Base-by-base conservation (phyloP, 176 grass and related monocot species). In the Oryza rufipogon region DNA sequence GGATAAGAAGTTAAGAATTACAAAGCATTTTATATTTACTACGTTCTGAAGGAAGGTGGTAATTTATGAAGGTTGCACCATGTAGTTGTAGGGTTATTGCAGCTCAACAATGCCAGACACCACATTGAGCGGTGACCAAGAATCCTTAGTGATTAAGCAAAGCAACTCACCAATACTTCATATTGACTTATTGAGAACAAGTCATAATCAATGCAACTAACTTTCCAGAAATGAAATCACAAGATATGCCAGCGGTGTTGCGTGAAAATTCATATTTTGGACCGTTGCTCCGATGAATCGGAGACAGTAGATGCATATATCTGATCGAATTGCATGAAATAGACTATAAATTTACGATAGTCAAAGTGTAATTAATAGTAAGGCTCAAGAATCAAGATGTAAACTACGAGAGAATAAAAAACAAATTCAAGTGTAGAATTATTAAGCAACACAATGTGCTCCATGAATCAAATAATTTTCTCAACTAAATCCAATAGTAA, bases 381-480 rank as follows among this genome's bases (percentile, higher is more conserved):
- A 64, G 73, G 33, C 64, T 58, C 19, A 63, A 63, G 8, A 63
- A 26, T 69, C 45, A 44, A 68, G 9, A 76, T 58, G 33, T 58
- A 85, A 36, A 39, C 46, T 64, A 33, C n/a, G 33, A 83, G 46
- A 65, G 19, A 48, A 65, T 66, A 81, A 52, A 26, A 64, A 17
- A 33, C 73, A 34, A 70, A 30, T 61, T 44, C 22, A 5, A 68
- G 9, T 5, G 76, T 76, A 76, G 49, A 83, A 60, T 54, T 51
- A 66, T 19, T 56, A 52, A 84, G 13, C 44, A 26, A 51, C 66
- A 41, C 20, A 67, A 54, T 41, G 9, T 47, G 16, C 9, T 20
- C 66, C 82, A 54, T 75, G 71, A 90, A 82, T 81, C 66, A 14
- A 58, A 70, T 39, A 64, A 38, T 89, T 76, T 81, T 44, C 73